These are phyloP conservation scores for Saccharomyces hybrid DNA, from an alignment of 1,139 yeast genomes.

Conservation along the genomic window DNA sequence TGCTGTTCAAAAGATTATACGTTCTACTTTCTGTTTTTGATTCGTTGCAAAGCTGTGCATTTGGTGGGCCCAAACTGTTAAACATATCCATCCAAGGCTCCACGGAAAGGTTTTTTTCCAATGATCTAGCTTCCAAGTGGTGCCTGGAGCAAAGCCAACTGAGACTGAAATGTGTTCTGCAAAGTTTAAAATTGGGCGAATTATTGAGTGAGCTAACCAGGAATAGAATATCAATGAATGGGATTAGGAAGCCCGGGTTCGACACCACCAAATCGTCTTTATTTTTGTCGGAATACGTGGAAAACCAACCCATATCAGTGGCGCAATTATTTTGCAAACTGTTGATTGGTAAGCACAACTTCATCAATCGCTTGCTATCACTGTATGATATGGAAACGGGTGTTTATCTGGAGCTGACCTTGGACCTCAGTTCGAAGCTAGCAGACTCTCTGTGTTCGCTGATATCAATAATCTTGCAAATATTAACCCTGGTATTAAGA, in stretches of 20 bases:
- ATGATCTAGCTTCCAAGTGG: conserved; percentile 16
- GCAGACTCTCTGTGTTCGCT: conserved; percentile 18
- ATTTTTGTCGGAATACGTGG: conserved; percentile 3
- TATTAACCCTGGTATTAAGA: conserved; percentile 22
- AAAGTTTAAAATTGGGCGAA: conserved; percentile 24
- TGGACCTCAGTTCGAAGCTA: conserved; percentile 8
- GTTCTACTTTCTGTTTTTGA: conserved; percentile 46
- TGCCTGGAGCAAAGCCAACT: conserved; percentile 22
- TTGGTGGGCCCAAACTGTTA: conserved; percentile 46
- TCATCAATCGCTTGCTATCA: conserved; percentile 16
- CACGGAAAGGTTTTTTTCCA: conserved; percentile 16
- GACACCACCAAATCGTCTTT: not conserved
- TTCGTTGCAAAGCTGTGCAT: conserved; percentile 47
- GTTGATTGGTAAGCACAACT: conserved; percentile 16
- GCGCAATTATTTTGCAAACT: conserved; percentile 18
- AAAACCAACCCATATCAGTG: conserved; percentile 8
- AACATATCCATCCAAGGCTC: conserved; percentile 25
- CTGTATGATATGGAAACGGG: conserved; percentile 9
- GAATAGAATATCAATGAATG: conserved; percentile 15
- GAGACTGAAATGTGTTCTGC: conserved; percentile 17
- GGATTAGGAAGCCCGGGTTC: not conserved
- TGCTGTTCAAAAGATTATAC: conserved; percentile 45
- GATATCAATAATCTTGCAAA: conserved; percentile 18
- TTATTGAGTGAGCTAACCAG: conserved; percentile 21
- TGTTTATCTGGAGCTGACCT: conserved; percentile 3